phyloP scores from a whole-genome alignment of 306 rosid species.

The Carpinus viminea region DNA sequence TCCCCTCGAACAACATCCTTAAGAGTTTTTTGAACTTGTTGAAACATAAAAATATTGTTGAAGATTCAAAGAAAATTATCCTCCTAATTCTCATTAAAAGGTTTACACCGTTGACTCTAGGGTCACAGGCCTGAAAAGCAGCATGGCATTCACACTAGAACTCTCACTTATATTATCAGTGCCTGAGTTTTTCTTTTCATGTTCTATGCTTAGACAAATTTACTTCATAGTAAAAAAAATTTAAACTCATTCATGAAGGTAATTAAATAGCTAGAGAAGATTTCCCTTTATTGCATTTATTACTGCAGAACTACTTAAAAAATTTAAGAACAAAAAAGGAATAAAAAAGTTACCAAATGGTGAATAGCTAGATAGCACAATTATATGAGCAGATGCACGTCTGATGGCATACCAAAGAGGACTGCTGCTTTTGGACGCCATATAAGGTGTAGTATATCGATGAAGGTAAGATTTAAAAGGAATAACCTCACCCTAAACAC shows the following conservation, averaged over 20 bases:
- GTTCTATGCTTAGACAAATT: background rate
- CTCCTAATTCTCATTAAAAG: background rate
- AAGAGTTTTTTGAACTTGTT: background rate
- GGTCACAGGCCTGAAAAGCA: background rate
- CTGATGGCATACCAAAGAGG: conserved; percentile 97
- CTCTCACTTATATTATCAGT: background rate
- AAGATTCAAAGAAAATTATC: background rate
- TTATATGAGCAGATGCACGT: conserved; percentile 95
- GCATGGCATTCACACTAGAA: background rate
- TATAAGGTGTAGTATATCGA: conserved; percentile 74
- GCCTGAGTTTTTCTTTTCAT: background rate
- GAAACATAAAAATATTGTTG: background rate
- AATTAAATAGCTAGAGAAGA: background rate
- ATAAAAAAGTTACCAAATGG: conserved; percentile 68
- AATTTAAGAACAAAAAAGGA: conserved; percentile 15
- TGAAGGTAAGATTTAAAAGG: conserved; percentile 79
- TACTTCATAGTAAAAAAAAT: background rate
- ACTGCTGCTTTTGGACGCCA: conserved; percentile 78
- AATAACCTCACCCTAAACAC: conserved; percentile 73
- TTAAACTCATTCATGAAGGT: background rate
- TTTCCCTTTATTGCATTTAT: background rate
- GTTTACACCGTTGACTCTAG: background rate
- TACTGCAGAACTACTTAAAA: background rate
- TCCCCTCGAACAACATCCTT: background rate
- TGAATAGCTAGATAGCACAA: conserved; percentile 87